Percentiles rank a stretch among this genome's conserved stretches.
phyloP scores from a whole-genome alignment of 2,329 filamentous ascomycete species.

The Huntiella abstrusa region DNA sequence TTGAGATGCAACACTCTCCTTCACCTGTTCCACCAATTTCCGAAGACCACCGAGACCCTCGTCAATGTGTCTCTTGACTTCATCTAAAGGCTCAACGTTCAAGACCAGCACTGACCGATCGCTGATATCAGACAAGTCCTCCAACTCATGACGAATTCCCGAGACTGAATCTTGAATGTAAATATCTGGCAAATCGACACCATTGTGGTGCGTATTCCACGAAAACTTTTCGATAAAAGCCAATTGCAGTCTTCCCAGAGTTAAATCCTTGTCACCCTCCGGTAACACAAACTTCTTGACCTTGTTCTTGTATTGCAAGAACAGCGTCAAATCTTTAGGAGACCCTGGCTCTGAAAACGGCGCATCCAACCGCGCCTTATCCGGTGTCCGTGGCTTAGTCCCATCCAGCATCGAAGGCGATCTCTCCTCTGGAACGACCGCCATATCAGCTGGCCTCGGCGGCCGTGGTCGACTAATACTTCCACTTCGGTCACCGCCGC shows the following conservation, averaged over 20 bases:
- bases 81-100: conserved; percentile 82
- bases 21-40: conserved; percentile 69
- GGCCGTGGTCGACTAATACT: background rate
- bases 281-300: conserved; percentile 89
- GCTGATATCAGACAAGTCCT: conserved; percentile 83
- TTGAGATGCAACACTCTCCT: conserved; percentile 68
- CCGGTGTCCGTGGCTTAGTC: conserved; percentile 11
- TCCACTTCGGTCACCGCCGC: conserved; percentile 5
- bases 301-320: conserved; percentile 89
- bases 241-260: conserved; percentile 72
- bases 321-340: conserved; percentile 78
- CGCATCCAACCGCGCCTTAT: conserved; percentile 23
- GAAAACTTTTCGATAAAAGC: conserved; percentile 99
- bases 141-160: conserved; percentile 88
- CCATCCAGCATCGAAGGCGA: background rate
- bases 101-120: conserved; percentile 88
- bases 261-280: conserved; percentile 68
- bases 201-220: conserved; percentile 94
- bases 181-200: conserved; percentile 82
- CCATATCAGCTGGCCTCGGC: background rate
- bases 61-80: conserved; percentile 91
- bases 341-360: conserved; percentile 41
- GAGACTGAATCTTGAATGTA: conserved; percentile 95
- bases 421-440: background rate
- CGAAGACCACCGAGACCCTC: conserved; percentile 70